Conservation (phyloP, 2,329 filamentous ascomycete genomes). For the Tympanopsis confertula region DNA sequence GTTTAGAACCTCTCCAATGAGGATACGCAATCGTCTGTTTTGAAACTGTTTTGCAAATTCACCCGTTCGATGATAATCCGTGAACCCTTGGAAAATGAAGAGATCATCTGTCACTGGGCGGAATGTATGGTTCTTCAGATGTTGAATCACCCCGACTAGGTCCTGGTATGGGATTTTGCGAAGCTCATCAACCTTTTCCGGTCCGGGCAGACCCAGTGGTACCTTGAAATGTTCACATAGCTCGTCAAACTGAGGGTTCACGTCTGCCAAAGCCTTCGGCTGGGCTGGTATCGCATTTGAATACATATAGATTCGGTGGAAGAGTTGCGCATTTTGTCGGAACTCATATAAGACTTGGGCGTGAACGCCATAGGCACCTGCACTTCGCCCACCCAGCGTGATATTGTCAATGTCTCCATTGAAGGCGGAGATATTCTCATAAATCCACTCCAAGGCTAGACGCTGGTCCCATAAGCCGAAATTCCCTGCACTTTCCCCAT, state of each 20-base stretch:
- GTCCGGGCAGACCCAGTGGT: slow-evolving; percentile 6
- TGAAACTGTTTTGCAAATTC: slow-evolving; percentile 24
- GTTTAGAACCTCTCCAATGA: slow-evolving; percentile 29
- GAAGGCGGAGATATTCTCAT: slow-evolving; percentile 30
- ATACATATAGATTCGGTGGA: slow-evolving; percentile 25
- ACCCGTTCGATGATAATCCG: slow-evolving; percentile 21
- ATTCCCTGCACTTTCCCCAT: slow-evolving; percentile 20
- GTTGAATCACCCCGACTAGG: slow-evolving; percentile 19
- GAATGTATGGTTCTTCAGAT: slow-evolving; percentile 31
- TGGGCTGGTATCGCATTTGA: slow-evolving; percentile 33
- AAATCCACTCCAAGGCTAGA: slow-evolving; percentile 36
- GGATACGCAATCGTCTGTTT: slow-evolving; percentile 16
- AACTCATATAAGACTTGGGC: slow-evolving; percentile 25
- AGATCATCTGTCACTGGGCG: slow-evolving; percentile 27
- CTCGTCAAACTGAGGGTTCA: slow-evolving; percentile 28
- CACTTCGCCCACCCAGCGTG: slow-evolving; percentile 28
- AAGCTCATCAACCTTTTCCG: slow-evolving; percentile 18
- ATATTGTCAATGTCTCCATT: slow-evolving; percentile 31
- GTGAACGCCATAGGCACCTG: slow-evolving; percentile 28
- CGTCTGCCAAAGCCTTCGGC: slow-evolving; percentile 22
- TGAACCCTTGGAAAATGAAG: slow-evolving; percentile 24
- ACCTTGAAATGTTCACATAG: slow-evolving; percentile 21
- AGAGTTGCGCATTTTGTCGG: slow-evolving; percentile 12
- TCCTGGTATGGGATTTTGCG: slow-evolving; percentile 16
- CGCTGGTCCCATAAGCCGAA: slow-evolving; percentile 34